These are phyloP conservation scores for Thalassiosira delicatula DNA, from an alignment of 352 stramenopile species.

Conservation along the genomic window DNA sequence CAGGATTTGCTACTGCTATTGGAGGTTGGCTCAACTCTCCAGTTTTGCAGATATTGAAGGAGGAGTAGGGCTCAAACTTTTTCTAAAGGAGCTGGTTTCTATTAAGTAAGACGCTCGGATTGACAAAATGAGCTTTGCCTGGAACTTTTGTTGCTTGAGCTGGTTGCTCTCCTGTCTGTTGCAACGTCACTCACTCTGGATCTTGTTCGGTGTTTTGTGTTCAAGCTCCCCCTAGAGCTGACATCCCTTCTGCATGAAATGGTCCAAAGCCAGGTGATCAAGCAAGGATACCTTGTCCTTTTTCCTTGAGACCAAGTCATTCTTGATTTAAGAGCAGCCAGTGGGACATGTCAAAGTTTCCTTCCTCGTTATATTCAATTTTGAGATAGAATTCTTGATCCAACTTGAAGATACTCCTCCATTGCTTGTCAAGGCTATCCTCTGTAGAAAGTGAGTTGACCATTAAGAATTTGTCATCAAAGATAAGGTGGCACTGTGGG, in stretches of 20 bases:
- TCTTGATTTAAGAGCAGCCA: not conserved
- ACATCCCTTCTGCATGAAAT: too few relatives aligned
- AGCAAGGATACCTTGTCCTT: not conserved
- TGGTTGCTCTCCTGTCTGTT: too few relatives aligned
- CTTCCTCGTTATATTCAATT: slow-evolving; percentile 8
- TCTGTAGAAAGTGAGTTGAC: slow-evolving; percentile 4
- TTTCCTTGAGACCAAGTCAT: not conserved
- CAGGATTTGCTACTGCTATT: not conserved
- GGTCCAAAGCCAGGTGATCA: too few relatives aligned
- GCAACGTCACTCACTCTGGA: too few relatives aligned
- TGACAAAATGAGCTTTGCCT: too few relatives aligned
- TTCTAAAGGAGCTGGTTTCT: too few relatives aligned
- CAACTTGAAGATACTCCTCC: slow-evolving; percentile 4
- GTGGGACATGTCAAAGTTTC: not conserved
- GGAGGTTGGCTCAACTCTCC: not conserved
- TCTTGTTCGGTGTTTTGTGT: not conserved
- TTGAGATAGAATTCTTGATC: slow-evolving; percentile 9
- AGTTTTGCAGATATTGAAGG: not conserved
- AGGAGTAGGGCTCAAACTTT: too few relatives aligned
- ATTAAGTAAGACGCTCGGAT: too few relatives aligned
- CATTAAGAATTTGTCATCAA: not conserved
- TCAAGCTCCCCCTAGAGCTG: not conserved
- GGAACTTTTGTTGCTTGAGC: too few relatives aligned
- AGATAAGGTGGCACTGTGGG: slow-evolving; percentile 19
- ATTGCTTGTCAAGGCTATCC: slow-evolving; percentile 1